phyloP scores from a whole-genome alignment of 192 early-diverging fungal species.

The Jimgerdemannia flammicorona region DNA sequence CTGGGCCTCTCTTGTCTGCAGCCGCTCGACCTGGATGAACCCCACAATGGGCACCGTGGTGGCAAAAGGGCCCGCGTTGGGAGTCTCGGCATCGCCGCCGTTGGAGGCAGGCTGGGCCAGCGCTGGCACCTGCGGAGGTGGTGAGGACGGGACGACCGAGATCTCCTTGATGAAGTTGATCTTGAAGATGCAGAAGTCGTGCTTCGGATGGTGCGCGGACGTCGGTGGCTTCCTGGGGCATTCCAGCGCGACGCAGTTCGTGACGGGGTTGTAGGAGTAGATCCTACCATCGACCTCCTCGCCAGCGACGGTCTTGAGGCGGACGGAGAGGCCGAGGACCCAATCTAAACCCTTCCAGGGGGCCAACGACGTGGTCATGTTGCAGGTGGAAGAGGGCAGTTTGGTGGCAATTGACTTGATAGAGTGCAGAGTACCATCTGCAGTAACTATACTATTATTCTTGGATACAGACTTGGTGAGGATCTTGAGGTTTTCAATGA shows the following conservation, averaged over 20 bases:
- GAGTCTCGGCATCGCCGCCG: not conserved
- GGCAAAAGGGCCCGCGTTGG: constrained; percentile 20
- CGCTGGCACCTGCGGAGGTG: constrained; percentile 7
- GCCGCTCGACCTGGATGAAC: constrained; percentile 47
- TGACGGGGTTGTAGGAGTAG: constrained; percentile 53
- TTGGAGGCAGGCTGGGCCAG: not conserved
- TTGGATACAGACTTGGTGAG: too few relatives aligned
- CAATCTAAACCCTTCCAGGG: not conserved
- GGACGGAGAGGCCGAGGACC: constrained; percentile 21
- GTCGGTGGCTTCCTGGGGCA: constrained; percentile 7
- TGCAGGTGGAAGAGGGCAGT: not conserved
- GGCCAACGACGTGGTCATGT: not conserved
- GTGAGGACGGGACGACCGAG: constrained; percentile 2
- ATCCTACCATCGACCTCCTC: constrained; percentile 53
- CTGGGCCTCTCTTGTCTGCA: constrained; percentile 46
- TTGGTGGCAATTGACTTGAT: too few relatives aligned
- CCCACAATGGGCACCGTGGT: constrained; percentile 35
- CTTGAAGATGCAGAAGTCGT: constrained; percentile 55
- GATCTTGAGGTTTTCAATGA: too few relatives aligned
- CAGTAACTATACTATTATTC: too few relatives aligned
- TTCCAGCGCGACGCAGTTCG: constrained; percentile 57
- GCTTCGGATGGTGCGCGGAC: constrained; percentile 24
- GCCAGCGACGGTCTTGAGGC: constrained; percentile 40
- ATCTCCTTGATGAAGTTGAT: constrained; percentile 58
- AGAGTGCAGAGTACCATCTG: too few relatives aligned